Conservation (phyloP, 139 green algal species). For the Volvox africanus region DNA sequence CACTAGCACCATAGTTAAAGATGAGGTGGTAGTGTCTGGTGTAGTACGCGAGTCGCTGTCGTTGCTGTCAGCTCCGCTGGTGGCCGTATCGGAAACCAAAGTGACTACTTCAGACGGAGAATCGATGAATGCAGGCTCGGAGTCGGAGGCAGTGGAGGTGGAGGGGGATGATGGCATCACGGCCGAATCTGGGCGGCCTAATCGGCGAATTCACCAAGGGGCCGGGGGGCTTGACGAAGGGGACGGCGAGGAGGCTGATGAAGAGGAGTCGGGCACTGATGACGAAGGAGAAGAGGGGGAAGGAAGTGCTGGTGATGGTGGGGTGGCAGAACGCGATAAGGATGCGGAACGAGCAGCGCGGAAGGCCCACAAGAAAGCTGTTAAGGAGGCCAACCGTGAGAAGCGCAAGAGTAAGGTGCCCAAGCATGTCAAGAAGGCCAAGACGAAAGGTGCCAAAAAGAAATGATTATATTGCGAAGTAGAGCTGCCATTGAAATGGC, state of each 20-base stretch:
- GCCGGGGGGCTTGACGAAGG: background rate
- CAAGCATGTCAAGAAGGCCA: conserved; percentile 95
- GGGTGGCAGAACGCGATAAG: conserved; percentile 49
- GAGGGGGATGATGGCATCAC: background rate
- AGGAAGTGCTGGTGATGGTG: conserved; percentile 20
- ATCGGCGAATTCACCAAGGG: too few relatives aligned
- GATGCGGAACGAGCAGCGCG: conserved; percentile 68
- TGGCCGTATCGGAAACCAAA: too few relatives aligned
- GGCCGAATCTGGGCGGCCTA: background rate
- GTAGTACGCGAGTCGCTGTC: too few relatives aligned
- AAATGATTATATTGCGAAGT: background rate
- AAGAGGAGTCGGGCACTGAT: conserved; percentile 42
- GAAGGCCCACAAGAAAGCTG: conserved; percentile 84
- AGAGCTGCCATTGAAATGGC: too few relatives aligned
- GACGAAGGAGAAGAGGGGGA: conserved; percentile 51
- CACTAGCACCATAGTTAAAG: too few relatives aligned
- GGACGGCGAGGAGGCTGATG: background rate
- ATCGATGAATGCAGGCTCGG: too few relatives aligned
- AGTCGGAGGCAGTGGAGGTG: background rate
- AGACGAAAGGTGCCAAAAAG: conserved; percentile 66
- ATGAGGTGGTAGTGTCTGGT: too few relatives aligned
- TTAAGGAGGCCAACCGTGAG: conserved; percentile 93
- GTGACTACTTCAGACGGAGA: too few relatives aligned
- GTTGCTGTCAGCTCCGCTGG: too few relatives aligned
- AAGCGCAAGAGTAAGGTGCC: conserved; percentile 92